Percentiles rank a stretch among this genome's conserved stretches.
Conservation (phyloP, 2,329 filamentous ascomycete species). For the Verruconis gallopava region DNA sequence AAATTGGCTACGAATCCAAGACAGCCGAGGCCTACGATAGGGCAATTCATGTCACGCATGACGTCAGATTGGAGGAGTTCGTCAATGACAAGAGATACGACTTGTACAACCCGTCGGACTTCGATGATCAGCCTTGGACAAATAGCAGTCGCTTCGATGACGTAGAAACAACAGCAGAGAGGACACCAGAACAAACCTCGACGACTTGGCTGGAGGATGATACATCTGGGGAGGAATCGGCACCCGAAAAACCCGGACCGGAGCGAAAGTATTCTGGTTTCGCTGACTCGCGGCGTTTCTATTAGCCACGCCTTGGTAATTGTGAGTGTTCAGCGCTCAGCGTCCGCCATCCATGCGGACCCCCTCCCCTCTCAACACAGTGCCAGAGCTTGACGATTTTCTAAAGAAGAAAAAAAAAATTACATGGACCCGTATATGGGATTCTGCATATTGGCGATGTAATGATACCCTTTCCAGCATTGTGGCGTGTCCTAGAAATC, state of each 20-base stretch:
- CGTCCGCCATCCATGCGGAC: too few species aligned
- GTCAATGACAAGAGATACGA: not conserved
- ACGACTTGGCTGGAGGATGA: not conserved
- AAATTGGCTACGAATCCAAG: not conserved
- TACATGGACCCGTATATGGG: too few species aligned
- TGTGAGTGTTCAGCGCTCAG: too few species aligned
- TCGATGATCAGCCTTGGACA: not conserved
- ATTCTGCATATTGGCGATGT: too few species aligned
- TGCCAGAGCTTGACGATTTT: too few species aligned
- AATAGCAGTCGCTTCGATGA: not conserved
- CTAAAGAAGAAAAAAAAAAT: too few species aligned
- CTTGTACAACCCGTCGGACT: not conserved
- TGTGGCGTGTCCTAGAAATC: too few species aligned
- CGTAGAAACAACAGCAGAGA: not conserved
- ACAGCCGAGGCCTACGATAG: not conserved
- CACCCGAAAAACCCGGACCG: too few species aligned
- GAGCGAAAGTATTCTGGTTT: not conserved
- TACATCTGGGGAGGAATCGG: not conserved
- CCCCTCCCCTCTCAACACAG: too few species aligned
- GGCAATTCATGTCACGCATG: not conserved
- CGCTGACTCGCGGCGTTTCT: not conserved
- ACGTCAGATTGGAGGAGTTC: slow-evolving; percentile 1
- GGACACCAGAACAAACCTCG: not conserved
- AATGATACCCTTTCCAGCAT: too few species aligned
- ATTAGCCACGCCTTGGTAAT: too few species aligned